Evolutionary conservation across 2,329 filamentous ascomycete species (phyloP), one percentile per base, ranked within the genome.

Genomic region (Reticulascus tulasneorum): DNA sequence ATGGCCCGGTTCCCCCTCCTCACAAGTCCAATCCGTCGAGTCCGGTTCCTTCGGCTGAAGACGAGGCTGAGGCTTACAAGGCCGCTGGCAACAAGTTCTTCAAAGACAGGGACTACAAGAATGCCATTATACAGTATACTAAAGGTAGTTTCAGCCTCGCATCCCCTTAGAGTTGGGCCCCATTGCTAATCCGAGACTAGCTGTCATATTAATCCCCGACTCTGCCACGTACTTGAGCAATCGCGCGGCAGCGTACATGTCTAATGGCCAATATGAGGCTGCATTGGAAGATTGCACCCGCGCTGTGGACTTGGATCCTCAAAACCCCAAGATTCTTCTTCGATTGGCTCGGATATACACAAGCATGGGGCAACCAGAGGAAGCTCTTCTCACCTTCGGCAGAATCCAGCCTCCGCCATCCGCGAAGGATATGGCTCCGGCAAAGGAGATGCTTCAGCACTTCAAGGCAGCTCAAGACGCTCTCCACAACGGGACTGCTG

Each of bases 81-180:
- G 79, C 86, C 51, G 79, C 86, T 3, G 93, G 93, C 40, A 98
- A 98, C 69, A 93, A 93, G 55, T 91, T 87, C 56, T 98, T 96
- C 77, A 97, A 96, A 70, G 86, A 90, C 46, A 87, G 84, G 58
- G 86, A 96, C 55, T 98, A 91, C 61, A 67, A 73, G 42, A 84
- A 85, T 56, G 91, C 93, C 17, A 90, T 97, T 58, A 77, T 86
- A 49, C 88, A 96, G 62, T 98, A 97, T 62, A 87, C 86, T 50
- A 95, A 94, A 78, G 91, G 91, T 95, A 71, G 57, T 59, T 42
- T 37, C 21, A 26, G 19, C 13, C 32, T 29, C 24, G 21, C 25
- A 32, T 7, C n/a, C 12, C n/a, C 3, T 27, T n/a, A 16, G 25
- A 13, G 25, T 7, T 27, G 7, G 8, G 10, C 16, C 7, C 27